Base-by-base conservation (phyloP, 2,329 filamentous ascomycete species). In the Alternaria consortialis region DNA sequence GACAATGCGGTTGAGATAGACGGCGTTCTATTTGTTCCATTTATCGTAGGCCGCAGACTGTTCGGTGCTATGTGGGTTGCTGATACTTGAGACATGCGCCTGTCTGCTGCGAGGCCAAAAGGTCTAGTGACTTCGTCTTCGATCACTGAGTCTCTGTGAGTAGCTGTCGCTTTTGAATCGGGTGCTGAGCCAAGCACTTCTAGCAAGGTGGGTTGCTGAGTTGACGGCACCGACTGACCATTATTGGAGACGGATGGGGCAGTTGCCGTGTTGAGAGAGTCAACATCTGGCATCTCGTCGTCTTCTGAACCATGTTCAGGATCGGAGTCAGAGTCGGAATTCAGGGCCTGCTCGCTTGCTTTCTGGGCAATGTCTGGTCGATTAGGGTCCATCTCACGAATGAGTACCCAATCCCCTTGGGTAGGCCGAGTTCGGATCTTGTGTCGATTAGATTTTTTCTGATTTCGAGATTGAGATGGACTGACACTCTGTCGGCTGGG, bases 361-460 rank as follows among this genome's bases (percentile, higher is more conserved):
- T 80, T 74, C 66, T 80, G 80, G 59, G 89, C 88, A 72, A 92
- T 85, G 52, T 93, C 88, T 52, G 86, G 88, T 67, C 83, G 83
- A 72, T 88, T 87, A 71, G 88, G 87, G 69, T 82, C 86, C 81
- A 94, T 84, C 76, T 84, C 83, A 58, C 82, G 80, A 64, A 94
- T 84, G 77, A 94, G 83, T 65, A 92, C 88, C 68, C 84, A 86
- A 84, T 91, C 88, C 69, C 86, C 87, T 74, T 86, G 86, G 70
- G 81, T 87, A 42, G 85, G 82, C 7, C 43, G 52, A 9, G 53
- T 40, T 66, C 79, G 82, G 63, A 84, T 79, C 85, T 87, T 87
- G 71, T 75, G 81, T 66, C 66, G 68, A 82, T 84, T 84, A 83
- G 82, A 80, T 60, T 65, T 70, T 59, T 75, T 75, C 73, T 82